A percentile compares a stretch with the other conserved stretches of the same genome.
Conservation (phyloP, 768 basidiomycete genomes). For the Lentinula sp. region DNA sequence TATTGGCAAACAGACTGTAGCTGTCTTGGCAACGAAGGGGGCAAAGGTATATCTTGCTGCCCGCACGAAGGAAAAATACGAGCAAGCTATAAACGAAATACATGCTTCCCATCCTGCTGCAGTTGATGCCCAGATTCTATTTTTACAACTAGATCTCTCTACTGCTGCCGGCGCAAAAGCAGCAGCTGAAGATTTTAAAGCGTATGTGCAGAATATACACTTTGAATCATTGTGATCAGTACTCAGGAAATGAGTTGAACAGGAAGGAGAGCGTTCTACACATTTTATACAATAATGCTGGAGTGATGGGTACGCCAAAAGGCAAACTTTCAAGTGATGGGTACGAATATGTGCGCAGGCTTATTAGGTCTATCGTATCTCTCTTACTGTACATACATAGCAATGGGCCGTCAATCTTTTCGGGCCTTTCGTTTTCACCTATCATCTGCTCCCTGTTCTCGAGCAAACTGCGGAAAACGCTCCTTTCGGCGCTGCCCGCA, state of each 20-base stretch:
- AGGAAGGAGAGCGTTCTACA: not conserved
- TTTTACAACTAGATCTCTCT: not conserved
- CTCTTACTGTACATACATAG: not conserved
- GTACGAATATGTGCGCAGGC: not conserved
- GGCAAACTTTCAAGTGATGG: not conserved
- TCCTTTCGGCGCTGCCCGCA: not conserved
- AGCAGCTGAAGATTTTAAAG: not conserved
- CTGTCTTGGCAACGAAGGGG: not conserved
- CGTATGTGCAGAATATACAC: not conserved
- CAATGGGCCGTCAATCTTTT: not conserved
- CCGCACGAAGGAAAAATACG: not conserved
- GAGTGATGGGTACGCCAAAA: not conserved
- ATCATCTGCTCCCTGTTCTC: not conserved
- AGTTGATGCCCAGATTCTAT: not conserved
- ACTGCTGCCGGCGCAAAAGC: not conserved
- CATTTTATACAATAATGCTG: not conserved
- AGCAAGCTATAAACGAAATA: not conserved
- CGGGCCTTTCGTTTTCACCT: not conserved
- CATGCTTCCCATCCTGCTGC: not conserved
- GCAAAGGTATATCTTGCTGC: not conserved
- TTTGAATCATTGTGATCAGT: too few species aligned
- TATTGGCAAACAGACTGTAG: not conserved
- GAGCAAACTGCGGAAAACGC: not conserved
- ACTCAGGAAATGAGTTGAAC: not conserved
- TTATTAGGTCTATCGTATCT: not conserved